phyloP scores from a whole-genome alignment of 1,284 basidiomycete genomes.

The Moesziomyces aphidis region DNA sequence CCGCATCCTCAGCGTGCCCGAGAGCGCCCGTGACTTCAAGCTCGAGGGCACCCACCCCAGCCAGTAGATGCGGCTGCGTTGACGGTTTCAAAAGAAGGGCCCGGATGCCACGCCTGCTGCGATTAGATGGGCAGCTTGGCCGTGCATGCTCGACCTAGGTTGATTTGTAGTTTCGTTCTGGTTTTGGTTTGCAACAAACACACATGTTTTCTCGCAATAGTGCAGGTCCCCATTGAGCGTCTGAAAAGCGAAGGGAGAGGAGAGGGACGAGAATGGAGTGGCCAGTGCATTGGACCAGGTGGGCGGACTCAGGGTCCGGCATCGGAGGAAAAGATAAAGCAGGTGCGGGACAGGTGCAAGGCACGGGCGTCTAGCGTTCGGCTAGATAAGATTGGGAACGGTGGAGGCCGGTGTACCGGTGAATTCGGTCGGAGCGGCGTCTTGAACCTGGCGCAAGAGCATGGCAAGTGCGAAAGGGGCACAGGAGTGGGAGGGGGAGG shows the following conservation, averaged over 20 bases:
- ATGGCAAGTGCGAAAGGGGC: not conserved
- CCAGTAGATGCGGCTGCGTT: not conserved
- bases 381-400: not conserved
- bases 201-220: not conserved
- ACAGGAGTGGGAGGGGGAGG: not conserved
- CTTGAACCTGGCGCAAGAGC: not conserved
- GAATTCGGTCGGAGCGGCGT: not conserved
- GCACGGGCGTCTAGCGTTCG: not conserved
- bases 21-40: constrained; percentile 61
- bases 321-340: not conserved
- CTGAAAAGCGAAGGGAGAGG: too few species aligned
- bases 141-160: not conserved
- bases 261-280: too few species aligned
- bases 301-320: not conserved
- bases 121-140: not conserved
- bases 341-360: not conserved
- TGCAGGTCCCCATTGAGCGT: not conserved
- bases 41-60: constrained; percentile 58
- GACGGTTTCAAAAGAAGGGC: not conserved
- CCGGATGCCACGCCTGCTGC: not conserved
- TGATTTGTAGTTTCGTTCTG: not conserved
- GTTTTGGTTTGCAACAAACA: not conserved
- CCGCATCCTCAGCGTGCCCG: constrained; percentile 61
- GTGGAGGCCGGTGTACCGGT: not conserved
- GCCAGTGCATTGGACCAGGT: not conserved